A percentile compares a stretch with the other conserved stretches of the same genome.
Conservation (phyloP, 148 eudicot species). For the Arbutus unedo region DNA sequence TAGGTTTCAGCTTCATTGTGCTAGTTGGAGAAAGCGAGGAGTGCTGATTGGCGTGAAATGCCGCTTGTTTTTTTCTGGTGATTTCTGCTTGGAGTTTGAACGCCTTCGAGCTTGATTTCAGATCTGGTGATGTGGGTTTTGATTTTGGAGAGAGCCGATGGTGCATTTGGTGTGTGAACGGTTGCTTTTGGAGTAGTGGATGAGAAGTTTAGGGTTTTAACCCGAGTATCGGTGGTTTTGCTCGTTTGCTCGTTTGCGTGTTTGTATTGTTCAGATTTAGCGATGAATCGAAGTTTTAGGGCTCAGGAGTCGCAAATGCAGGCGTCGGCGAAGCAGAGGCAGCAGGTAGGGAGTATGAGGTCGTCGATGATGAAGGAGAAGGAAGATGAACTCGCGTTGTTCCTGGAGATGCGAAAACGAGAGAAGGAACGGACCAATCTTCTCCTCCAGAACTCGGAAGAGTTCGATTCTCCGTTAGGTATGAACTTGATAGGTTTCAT, state of each 20-base stretch:
- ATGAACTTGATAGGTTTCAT: slow-evolving; percentile 23
- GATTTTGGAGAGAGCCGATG: slow-evolving; percentile 13
- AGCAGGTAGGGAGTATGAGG: slow-evolving; percentile 49
- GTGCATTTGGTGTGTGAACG: slow-evolving; percentile 8
- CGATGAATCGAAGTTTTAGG: slow-evolving; percentile 88
- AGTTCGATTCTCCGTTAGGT: slow-evolving; percentile 59
- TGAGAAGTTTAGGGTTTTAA: slow-evolving; percentile 25
- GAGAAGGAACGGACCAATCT: slow-evolving; percentile 74
- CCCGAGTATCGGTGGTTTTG: slow-evolving; percentile 15
- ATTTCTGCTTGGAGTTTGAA: slow-evolving; percentile 19
- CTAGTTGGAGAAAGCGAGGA: background rate
- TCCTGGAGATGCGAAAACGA: slow-evolving; percentile 81
- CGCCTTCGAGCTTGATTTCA: slow-evolving; percentile 21
- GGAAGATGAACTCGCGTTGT: slow-evolving; percentile 87
- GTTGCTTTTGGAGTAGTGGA: slow-evolving; percentile 17
- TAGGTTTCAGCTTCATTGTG: background rate
- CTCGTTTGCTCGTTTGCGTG: slow-evolving; percentile 6
- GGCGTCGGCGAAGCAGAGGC: slow-evolving; percentile 46
- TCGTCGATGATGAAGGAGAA: slow-evolving; percentile 59
- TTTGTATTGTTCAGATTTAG: slow-evolving; percentile 10
- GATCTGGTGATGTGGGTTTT: slow-evolving; percentile 26
- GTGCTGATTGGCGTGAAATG: slow-evolving; percentile 5
- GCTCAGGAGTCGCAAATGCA: slow-evolving; percentile 69
- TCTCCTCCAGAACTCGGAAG: slow-evolving; percentile 63
- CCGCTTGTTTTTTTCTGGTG: background rate